phyloP scores from a whole-genome alignment of 495 filamentous ascomycete genomes.

The Neurospora discreta region DNA sequence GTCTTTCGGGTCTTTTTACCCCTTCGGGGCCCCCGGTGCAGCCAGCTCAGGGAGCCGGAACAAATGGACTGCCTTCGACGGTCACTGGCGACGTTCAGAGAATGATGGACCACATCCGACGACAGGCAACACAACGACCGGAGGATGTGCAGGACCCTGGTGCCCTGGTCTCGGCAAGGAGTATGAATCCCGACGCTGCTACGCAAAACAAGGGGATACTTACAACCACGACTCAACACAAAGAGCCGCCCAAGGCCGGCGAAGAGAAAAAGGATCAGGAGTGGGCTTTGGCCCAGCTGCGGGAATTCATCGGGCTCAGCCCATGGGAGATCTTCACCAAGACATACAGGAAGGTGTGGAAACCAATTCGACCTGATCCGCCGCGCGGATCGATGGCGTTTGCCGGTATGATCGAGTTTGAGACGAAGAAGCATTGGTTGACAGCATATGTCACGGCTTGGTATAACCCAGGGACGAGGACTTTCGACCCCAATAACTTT shows the following conservation, averaged over 20 bases:
- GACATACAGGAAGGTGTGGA: slow-evolving; percentile 38
- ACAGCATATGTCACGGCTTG: slow-evolving; percentile 20
- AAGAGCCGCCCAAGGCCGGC: not conserved
- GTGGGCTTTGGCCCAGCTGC: not conserved
- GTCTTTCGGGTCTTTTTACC: slow-evolving; percentile 7
- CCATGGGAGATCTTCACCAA: slow-evolving; percentile 43
- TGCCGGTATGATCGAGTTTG: slow-evolving; percentile 53
- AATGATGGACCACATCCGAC: slow-evolving; percentile 16
- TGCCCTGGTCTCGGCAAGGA: slow-evolving; percentile 6
- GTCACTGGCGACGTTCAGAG: slow-evolving; percentile 12
- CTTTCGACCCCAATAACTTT: slow-evolving; percentile 5
- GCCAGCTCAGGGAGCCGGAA: slow-evolving; percentile 1
- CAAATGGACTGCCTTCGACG: not conserved
- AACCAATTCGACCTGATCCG: slow-evolving; percentile 28
- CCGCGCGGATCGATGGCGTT: slow-evolving; percentile 55
- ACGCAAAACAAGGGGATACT: not conserved
- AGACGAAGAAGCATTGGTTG: slow-evolving; percentile 37
- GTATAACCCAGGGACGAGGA: slow-evolving; percentile 19
- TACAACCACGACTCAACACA: not conserved
- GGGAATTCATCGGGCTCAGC: not conserved
- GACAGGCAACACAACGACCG: slow-evolving; percentile 21
- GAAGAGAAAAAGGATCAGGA: not conserved
- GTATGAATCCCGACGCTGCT: not conserved
- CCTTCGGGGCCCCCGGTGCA: not conserved
- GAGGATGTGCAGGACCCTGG: slow-evolving; percentile 15